A percentile compares a stretch with the other conserved stretches of the same genome.
phyloP scores from a whole-genome alignment of 1,284 basidiomycete species.

The Pseudozyma flocculosa region DNA sequence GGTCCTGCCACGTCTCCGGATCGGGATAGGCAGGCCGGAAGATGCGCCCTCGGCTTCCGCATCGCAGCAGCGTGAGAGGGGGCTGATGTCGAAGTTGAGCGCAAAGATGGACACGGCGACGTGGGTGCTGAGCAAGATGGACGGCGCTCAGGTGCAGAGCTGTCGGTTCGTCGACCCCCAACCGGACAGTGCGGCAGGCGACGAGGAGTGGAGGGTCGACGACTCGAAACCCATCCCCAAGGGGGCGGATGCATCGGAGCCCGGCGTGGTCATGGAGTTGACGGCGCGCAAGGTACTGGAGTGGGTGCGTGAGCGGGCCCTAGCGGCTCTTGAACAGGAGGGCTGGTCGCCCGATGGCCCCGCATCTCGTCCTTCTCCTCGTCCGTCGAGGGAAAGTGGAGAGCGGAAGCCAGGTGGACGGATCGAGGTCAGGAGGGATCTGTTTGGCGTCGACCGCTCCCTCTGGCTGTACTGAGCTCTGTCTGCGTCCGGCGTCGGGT shows the following conservation, averaged over 20 bases:
- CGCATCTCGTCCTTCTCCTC: no score
- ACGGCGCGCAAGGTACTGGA: neutral
- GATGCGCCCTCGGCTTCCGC: constrained; percentile 1
- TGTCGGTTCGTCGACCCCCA: neutral
- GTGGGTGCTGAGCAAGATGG: constrained; percentile 18
- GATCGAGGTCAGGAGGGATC: constrained; percentile 9
- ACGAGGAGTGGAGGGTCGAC: no score
- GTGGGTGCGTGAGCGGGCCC: constrained; percentile 10
- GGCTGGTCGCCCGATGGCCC: neutral
- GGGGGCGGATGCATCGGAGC: neutral
- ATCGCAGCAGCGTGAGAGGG: no score
- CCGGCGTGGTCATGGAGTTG: constrained; percentile 1
- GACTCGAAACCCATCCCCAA: no score
- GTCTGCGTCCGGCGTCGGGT: no score
- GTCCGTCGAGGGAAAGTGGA: no score
- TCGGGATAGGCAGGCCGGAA: constrained; percentile 16
- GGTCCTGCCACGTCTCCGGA: constrained; percentile 5
- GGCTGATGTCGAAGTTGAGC: no score
- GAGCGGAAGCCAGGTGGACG: no score
- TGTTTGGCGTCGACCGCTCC: constrained; percentile 16
- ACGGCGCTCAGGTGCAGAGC: constrained; percentile 8
- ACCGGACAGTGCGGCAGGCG: no score
- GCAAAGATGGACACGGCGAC: constrained; percentile 9
- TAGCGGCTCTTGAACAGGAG: neutral
- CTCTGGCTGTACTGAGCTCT: constrained; percentile 20